Evolutionary conservation across 2,329 filamentous ascomycete genomes (phyloP).

Genomic region (Microcyclospora tardicrescens): DNA sequence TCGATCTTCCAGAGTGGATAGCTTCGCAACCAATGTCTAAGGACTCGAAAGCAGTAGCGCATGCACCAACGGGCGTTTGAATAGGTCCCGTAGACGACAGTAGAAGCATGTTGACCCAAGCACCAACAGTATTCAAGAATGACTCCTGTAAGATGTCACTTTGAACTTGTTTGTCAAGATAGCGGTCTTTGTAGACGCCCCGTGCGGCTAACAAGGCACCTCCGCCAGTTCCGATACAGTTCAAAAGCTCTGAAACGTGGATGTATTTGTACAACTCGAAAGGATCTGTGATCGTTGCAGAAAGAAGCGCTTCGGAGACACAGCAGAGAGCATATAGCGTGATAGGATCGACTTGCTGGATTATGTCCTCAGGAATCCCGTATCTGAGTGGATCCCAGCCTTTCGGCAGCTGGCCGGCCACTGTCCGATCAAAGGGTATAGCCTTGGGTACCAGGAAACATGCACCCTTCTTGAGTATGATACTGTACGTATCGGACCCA

Average conservation of each 20-base stretch:
- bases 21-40: conserved; percentile 94
- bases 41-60: conserved; percentile 89
- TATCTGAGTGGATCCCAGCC: conserved; percentile 94
- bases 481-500: conserved; percentile 76
- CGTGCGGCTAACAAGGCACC: conserved; percentile 79
- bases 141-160: conserved; percentile 98
- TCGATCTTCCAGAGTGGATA: conserved; percentile 91
- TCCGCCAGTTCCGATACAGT: conserved; percentile 93
- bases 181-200: conserved; percentile 94
- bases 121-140: conserved; percentile 98
- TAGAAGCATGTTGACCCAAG: conserved; percentile 99
- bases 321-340: conserved; percentile 88
- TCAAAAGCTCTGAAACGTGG: conserved; percentile 89
- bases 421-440: conserved; percentile 84
- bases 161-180: conserved; percentile 86
- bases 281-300: conserved; percentile 91
- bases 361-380: conserved; percentile 90
- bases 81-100: conserved; percentile 92
- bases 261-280: conserved; percentile 99
- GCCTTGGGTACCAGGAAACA: conserved; percentile 91
- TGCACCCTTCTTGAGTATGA: conserved; percentile 86
- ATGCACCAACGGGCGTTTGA: conserved; percentile 94
- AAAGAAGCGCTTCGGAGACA: conserved; percentile 75
- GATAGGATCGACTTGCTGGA: conserved; percentile 88
- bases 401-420: conserved; percentile 88